Conservation (phyloP, 2,329 filamentous ascomycete genomes). For the Trichophyton mentagrophytes region DNA sequence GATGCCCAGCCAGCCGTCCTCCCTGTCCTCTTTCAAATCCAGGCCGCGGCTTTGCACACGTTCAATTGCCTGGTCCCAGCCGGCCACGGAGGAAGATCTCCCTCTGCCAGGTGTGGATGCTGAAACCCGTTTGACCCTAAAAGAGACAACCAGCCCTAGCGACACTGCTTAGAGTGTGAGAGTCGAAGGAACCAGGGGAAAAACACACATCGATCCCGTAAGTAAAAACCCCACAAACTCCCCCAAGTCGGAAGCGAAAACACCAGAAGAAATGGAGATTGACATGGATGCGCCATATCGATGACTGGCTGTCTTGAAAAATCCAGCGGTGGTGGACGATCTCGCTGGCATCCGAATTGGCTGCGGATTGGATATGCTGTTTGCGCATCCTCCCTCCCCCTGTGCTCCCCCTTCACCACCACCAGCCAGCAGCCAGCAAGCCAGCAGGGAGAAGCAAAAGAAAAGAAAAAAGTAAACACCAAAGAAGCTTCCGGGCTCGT, state of each 20-base stretch:
- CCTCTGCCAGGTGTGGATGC: background rate
- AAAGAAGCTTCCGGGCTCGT: slow-evolving; percentile 2
- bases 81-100: background rate
- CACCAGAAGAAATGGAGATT: background rate
- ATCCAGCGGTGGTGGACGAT: background rate
- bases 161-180: too few relatives aligned
- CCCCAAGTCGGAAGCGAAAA: background rate
- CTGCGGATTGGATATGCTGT: too few relatives aligned
- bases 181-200: too few relatives aligned
- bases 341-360: background rate
- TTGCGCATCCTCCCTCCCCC: too few relatives aligned
- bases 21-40: too few relatives aligned
- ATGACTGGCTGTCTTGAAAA: background rate
- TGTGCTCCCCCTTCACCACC: too few relatives aligned
- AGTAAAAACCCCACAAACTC: background rate
- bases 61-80: background rate
- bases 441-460: background rate
- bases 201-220: too few relatives aligned
- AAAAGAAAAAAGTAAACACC: background rate
- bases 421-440: too few relatives aligned
- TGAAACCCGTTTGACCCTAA: background rate
- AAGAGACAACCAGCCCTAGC: background rate
- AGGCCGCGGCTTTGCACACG: background rate
- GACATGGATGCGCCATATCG: background rate
- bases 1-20: too few relatives aligned